Conservation (phyloP, 225 moss, liverwort and hornwort species). For the Polytrichum commune region DNA sequence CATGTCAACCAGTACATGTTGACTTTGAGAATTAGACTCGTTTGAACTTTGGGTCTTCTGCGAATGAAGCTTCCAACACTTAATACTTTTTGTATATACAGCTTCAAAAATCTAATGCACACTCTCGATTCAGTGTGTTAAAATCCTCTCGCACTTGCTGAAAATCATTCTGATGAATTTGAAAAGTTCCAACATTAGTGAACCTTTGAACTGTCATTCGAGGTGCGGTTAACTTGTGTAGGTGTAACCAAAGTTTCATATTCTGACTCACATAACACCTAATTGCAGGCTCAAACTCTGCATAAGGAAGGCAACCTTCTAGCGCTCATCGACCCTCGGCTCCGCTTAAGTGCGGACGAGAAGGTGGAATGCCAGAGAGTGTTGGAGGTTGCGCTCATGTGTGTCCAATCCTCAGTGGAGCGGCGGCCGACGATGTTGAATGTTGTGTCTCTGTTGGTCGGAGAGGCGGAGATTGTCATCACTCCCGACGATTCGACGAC, state of each 20-base stretch:
- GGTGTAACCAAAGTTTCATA: no score
- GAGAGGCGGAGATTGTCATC: conserved; percentile 3
- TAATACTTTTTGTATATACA: no score
- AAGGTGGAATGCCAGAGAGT: conserved; percentile 6
- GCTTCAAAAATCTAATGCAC: background rate
- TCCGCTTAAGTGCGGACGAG: conserved; percentile 2
- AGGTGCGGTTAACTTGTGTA: background rate
- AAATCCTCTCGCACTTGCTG: background rate
- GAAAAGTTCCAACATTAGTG: no score
- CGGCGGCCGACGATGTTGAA: conserved; percentile 25
- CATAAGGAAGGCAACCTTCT: conserved; percentile 6
- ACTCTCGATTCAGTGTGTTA: background rate
- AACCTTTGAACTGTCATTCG: no score
- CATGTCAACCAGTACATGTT: no score
- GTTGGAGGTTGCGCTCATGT: conserved; percentile 13
- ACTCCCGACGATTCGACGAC: no score
- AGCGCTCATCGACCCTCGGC: conserved; percentile 17
- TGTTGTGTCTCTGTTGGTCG: conserved; percentile 16
- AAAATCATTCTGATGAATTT: background rate
- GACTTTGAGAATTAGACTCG: no score
- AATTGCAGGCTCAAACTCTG: conserved; percentile 24
- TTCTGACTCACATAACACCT: background rate
- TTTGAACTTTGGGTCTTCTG: no score
- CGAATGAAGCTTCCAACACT: no score
- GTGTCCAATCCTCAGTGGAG: conserved; percentile 20